A percentile compares a stretch with the other conserved stretches of the same genome.
Conservation (phyloP, 2,329 filamentous ascomycete genomes). For the Calonectria hongkongensis region DNA sequence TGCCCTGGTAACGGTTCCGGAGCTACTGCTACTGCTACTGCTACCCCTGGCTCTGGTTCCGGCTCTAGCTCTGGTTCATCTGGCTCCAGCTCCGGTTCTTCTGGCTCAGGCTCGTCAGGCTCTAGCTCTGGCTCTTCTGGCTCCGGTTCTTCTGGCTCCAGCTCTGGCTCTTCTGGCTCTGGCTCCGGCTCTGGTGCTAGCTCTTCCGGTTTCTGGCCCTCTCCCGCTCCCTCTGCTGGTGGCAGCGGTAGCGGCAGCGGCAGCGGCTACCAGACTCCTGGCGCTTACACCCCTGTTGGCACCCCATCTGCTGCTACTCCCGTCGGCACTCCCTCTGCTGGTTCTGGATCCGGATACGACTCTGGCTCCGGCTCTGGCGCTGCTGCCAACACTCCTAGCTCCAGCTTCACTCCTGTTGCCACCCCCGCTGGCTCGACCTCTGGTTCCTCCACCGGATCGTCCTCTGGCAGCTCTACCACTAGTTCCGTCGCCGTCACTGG, state of each 20-base stretch:
- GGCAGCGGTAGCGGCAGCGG: slow-evolving; percentile 14
- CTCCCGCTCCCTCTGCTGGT: slow-evolving; percentile 13
- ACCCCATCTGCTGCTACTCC: slow-evolving; percentile 19
- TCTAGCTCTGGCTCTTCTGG: slow-evolving; percentile 5
- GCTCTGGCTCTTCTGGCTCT: slow-evolving; percentile 12
- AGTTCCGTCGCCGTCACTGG: slow-evolving; percentile 34
- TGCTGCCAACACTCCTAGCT: slow-evolving; percentile 27
- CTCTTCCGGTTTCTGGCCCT: slow-evolving; percentile 24
- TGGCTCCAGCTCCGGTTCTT: neutral
- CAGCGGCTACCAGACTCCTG: slow-evolving; percentile 20
- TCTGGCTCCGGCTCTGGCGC: neutral
- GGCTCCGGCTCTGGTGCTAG: slow-evolving; percentile 5
- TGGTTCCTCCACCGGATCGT: slow-evolving; percentile 21
- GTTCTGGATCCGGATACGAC: slow-evolving; percentile 15
- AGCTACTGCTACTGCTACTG: neutral
- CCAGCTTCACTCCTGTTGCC: slow-evolving; percentile 18
- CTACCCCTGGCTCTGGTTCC: slow-evolving; percentile 4
- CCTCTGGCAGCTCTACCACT: slow-evolving; percentile 21
- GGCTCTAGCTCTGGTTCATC: slow-evolving; percentile 4
- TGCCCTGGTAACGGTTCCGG: slow-evolving; percentile 39
- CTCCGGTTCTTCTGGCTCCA: slow-evolving; percentile 21
- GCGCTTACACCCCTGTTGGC: slow-evolving; percentile 10
- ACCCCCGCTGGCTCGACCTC: slow-evolving; percentile 24
- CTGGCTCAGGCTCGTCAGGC: neutral
- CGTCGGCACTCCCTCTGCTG: slow-evolving; percentile 12